Percentiles rank a stretch among this genome's conserved stretches.
Evolutionary conservation across 192 early-diverging fungal genomes (phyloP).

Genomic region (Obelidium mucronatum): DNA sequence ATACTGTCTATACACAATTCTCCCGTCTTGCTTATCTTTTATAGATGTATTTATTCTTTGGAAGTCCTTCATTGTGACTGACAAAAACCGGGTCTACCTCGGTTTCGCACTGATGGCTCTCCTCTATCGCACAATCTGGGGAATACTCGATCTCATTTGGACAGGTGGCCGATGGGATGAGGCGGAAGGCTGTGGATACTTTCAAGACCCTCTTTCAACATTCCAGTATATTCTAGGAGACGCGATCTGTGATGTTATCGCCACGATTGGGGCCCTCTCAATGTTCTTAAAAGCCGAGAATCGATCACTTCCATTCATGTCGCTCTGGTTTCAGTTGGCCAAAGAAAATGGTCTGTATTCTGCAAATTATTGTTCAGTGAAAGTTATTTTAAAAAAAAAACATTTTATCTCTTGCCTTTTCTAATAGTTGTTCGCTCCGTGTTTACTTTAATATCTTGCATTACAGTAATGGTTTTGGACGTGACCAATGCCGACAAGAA

Average conservation of each 20-base stretch:
- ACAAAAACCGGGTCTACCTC: not conserved
- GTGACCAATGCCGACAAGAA: no score
- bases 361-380: no score
- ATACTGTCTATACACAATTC: no score
- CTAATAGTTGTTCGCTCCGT: not conserved
- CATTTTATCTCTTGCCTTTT: not conserved
- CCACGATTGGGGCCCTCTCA: not conserved
- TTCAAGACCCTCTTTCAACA: not conserved
- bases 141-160: not conserved
- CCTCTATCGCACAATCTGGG: not conserved
- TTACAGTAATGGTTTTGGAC: not conserved
- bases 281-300: not conserved
- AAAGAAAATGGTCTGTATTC: conserved; percentile 1
- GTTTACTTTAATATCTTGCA: not conserved
- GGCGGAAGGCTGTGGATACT: not conserved
- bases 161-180: not conserved
- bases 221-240: not conserved
- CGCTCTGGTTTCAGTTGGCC: not conserved
- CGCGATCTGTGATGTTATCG: not conserved
- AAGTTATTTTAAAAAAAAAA: no score
- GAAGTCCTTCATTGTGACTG: not conserved
- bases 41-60: not conserved
- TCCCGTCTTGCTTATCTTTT: no score
- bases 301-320: not conserved
- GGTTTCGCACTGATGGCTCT: not conserved